These are phyloP conservation scores for Eucalyptus microcorys DNA, from an alignment of 345 rosid genomes.

Conservation along the genomic window DNA sequence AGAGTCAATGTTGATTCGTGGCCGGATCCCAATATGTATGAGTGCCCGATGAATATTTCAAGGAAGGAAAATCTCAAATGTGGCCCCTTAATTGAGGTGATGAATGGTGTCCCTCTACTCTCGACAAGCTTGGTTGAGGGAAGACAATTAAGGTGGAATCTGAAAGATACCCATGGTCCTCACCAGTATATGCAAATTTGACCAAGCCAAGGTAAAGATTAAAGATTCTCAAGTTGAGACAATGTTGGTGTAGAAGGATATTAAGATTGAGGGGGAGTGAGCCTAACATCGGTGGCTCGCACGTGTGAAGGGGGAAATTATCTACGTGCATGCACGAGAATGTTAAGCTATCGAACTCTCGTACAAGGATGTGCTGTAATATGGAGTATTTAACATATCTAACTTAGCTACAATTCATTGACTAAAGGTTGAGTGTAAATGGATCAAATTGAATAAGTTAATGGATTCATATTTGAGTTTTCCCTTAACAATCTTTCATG, in stretches of 20 bases:
- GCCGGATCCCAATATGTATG: not conserved
- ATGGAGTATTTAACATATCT: not conserved
- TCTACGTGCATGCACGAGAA: not conserved
- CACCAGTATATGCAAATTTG: not conserved
- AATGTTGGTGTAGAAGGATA: not conserved
- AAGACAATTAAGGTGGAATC: not conserved
- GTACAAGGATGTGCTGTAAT: not conserved
- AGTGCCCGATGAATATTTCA: not conserved
- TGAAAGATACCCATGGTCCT: not conserved
- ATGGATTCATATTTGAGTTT: rapidly evolving
- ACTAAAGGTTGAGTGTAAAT: not conserved
- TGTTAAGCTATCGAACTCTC: not conserved
- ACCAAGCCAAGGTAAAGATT: not conserved
- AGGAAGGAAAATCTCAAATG: not conserved
- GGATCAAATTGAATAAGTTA: not conserved
- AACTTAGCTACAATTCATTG: not conserved
- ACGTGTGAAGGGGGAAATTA: not conserved
- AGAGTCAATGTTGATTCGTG: not conserved
- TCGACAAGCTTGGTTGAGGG: not conserved
- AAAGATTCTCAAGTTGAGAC: not conserved
- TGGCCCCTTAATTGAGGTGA: not conserved
- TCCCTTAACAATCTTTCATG: not conserved
- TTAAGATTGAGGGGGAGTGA: not conserved
- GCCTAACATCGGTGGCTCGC: not conserved
- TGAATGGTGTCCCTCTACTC: not conserved